Base-by-base conservation (phyloP, 257 asterid genomes). In the Solanum ossicruentum region DNA sequence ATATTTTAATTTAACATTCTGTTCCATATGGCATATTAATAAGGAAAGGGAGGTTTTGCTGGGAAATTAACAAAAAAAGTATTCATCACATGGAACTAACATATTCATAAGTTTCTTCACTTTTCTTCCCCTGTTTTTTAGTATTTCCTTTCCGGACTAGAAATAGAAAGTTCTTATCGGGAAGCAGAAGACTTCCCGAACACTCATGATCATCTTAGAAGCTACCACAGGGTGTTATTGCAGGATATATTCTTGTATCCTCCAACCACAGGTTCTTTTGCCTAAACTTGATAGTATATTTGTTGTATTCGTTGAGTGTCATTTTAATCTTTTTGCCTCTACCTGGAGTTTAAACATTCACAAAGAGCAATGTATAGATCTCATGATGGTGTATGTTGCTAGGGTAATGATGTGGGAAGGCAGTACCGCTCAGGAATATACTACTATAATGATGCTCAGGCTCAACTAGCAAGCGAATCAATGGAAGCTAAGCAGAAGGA, bases 331-430 rank as follows among this genome's bases (percentile, higher is more conserved):
- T 47, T 75, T 75, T 15, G 58, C 61, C 21, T 75, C 8, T 77
- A 77, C 61, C 61, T 15, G 23, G 61, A 49, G 23, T 23, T 4
- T 75, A 75, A 32, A 13, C 45, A 47, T 21, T 47, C 41, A 45
- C 58, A 23, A 23, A 49, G 5, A 49, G 15, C 21, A 52, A 9
- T 43, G 13, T 21, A 51, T 63, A 11, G 18, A 52, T 85, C 28
- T 54, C 43, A 73, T 23, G 16, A 16, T 66, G 63, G 39, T 20
- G 52, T 49, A 47, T 39, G 12, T 41, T 78, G 84, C 89, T 92
- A 95, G 99, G 99, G 99, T 18, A 91, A 92, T 28, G 99, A 96
- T 52, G 98, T 94, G 61, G 99, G 98, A 84, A 93, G 93, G 55
- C 99, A 95, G 58, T 96, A 96, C 91, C 85, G 99, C 84, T 95